These are phyloP conservation scores for Colletotrichum incanum DNA, from an alignment of 2,329 filamentous ascomycete genomes.

Conservation along the genomic window DNA sequence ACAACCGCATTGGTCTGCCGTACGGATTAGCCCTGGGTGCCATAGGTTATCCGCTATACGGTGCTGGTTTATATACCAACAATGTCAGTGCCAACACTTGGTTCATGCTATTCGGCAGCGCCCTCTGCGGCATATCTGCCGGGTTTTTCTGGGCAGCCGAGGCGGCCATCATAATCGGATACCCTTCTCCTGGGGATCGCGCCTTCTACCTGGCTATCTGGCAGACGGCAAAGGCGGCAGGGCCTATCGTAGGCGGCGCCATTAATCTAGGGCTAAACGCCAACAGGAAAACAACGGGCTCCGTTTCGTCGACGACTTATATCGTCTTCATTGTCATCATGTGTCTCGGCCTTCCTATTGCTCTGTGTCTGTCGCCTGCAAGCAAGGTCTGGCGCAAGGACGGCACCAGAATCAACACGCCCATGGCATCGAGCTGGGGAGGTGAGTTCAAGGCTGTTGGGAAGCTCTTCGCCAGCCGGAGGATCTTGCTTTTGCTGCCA, in stretches of 20 bases:
- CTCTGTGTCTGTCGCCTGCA: constrained; percentile 71
- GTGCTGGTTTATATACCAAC: constrained; percentile 27
- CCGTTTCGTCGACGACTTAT: constrained; percentile 77
- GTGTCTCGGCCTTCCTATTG: constrained; percentile 72
- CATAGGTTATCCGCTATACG: constrained; percentile 28
- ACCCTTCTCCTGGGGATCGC: constrained; percentile 58
- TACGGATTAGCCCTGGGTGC: constrained; percentile 26
- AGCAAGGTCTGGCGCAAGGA: constrained; percentile 74
- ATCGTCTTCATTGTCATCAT: constrained; percentile 78
- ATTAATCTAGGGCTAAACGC: constrained; percentile 77
- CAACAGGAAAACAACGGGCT: constrained; percentile 67
- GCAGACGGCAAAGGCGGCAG: constrained; percentile 31
- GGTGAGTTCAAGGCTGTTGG: constrained; percentile 21
- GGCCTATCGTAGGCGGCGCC: constrained; percentile 71
- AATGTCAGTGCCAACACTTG: constrained; percentile 61
- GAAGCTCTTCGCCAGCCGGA: constrained; percentile 18
- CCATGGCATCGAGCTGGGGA: constrained; percentile 1
- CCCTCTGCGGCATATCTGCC: constrained; percentile 60
- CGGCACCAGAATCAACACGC: constrained; percentile 67
- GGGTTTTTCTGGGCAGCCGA: constrained; percentile 56
- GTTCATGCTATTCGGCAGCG: constrained; percentile 75
- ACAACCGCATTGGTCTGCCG: constrained; percentile 26
- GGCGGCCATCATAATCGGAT: constrained; percentile 65
- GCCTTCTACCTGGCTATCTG: constrained; percentile 29
- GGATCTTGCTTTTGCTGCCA: constrained; percentile 20